Percentiles rank a stretch among this genome's conserved stretches.
Conservation (phyloP, 352 stramenopile genomes). For the Phytophthora sp. region DNA sequence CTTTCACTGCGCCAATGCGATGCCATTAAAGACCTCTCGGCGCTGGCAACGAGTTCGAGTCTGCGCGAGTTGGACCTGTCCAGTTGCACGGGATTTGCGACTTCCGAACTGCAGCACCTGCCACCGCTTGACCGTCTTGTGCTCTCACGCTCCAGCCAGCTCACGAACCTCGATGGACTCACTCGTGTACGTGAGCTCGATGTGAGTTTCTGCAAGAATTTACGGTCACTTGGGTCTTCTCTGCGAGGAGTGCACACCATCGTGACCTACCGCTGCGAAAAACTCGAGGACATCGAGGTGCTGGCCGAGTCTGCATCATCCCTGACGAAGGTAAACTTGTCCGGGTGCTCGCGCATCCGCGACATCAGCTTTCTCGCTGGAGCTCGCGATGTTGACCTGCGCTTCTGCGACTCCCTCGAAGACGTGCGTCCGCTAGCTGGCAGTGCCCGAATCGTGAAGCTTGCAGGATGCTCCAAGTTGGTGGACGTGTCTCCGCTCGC, state of each 20-base stretch:
- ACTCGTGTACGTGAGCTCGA: conserved; percentile 55
- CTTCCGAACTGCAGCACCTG: conserved; percentile 44
- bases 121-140: conserved; percentile 50
- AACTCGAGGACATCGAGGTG: conserved; percentile 48
- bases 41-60: conserved; percentile 28
- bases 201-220: conserved; percentile 73
- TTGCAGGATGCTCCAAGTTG: conserved; percentile 58
- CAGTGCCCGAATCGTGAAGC: conserved; percentile 54
- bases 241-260: conserved; percentile 39
- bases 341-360: conserved; percentile 53
- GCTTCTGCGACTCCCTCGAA: conserved; percentile 72
- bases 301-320: conserved; percentile 18
- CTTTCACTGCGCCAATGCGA: conserved; percentile 66
- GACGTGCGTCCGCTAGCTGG: conserved; percentile 39
- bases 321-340: conserved; percentile 54
- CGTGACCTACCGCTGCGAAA: conserved; percentile 63
- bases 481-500: conserved; percentile 53
- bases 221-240: conserved; percentile 36
- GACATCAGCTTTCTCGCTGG: conserved; percentile 48
- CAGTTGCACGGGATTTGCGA: conserved; percentile 48
- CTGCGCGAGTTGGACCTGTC: conserved; percentile 67
- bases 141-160: conserved; percentile 56
- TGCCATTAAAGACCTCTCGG: conserved; percentile 47
- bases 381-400: conserved; percentile 56
- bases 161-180: conserved; percentile 52